Evolutionary conservation across 192 early-diverging fungal genomes (phyloP).

Genomic region (Coemansia nantahalensis): DNA sequence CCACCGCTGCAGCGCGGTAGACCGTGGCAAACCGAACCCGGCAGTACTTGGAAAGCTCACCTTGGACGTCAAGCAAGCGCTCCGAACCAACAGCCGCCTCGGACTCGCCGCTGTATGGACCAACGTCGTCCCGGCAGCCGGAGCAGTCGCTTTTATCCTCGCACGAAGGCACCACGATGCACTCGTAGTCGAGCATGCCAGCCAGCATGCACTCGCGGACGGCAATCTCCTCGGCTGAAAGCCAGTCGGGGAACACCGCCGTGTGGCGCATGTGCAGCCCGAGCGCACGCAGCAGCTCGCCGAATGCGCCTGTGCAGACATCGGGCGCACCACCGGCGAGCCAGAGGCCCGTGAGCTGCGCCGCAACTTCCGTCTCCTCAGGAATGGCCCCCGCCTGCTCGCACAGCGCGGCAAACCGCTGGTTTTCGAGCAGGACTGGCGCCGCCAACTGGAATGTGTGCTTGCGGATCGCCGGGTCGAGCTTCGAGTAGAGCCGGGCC

Average conservation of each 20-base stretch:
- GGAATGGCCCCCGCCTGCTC: not conserved
- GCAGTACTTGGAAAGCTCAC: constrained; percentile 5
- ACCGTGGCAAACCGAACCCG: not conserved
- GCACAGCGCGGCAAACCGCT: constrained; percentile 6
- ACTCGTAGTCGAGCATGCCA: constrained; percentile 10
- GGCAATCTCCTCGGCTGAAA: constrained; percentile 4
- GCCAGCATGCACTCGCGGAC: constrained; percentile 26
- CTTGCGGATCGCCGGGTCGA: constrained; percentile 7
- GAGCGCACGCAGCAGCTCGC: not conserved
- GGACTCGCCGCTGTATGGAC: no score
- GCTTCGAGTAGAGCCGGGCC: constrained; percentile 8
- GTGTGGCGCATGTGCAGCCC: not conserved
- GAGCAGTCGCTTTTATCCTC: no score
- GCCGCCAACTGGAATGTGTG: constrained; percentile 17
- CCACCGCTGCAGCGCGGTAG: not conserved
- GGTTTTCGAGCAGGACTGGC: constrained; percentile 10
- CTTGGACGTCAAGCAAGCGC: not conserved
- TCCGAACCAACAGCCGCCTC: not conserved
- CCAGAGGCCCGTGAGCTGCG: constrained; percentile 10
- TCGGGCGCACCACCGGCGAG: not conserved
- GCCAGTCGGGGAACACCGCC: constrained; percentile 8
- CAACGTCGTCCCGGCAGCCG: not conserved
- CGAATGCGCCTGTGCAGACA: not conserved
- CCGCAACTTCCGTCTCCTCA: not conserved
- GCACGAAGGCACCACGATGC: not conserved